Base-by-base conservation (phyloP, 176 grass and related monocot species). In the Juncus inflexus region DNA sequence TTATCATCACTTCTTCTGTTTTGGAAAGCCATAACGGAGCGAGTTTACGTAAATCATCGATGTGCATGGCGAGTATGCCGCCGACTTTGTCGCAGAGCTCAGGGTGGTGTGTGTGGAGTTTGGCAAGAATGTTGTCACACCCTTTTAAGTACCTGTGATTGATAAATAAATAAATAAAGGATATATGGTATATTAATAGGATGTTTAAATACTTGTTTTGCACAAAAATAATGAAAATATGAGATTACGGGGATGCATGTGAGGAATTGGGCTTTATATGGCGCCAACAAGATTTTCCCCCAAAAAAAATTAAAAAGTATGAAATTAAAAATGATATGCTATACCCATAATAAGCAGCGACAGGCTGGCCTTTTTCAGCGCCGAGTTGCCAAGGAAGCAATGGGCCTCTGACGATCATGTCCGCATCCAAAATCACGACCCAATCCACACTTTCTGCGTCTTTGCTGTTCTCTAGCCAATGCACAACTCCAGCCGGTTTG, bases 31-130 rank as follows among this genome's bases (percentile, higher is more conserved):
- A 99, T 19, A 86, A 14, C 51, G 94, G 94, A 38, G 94, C 94
- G 53, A 99, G 63, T 63, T 82, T 83, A 50, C 85, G 84, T 73
- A 99, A 77, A 75, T 99, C 88, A 79, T 99, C 83, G 0, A 99
- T 92, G 74, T 99, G 88, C 79, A 99, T 89, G 14, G 65, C 73
- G 35, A 99, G 77, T 78, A 99, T 80, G 15, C 88, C 88, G 11
- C 94, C 94, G 58, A 92, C 94, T 77, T 99, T 99, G 65, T 99
- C 94, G 62, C 94, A 99, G 72, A 91, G 86, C 80, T 99, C 85
- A 40, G 94, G 94, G 70, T 99, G 88, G 37, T 76, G 77, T 35
- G 94, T 92, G 75, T 99, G 94, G 62, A 99, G 63, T 14, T 78
- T 86, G 69, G 94, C 83, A 65, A 99, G 88, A 36, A 99, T 90